Evolutionary conservation across 2,329 filamentous ascomycete species (phyloP).

Genomic region (Alternaria infectoria): DNA sequence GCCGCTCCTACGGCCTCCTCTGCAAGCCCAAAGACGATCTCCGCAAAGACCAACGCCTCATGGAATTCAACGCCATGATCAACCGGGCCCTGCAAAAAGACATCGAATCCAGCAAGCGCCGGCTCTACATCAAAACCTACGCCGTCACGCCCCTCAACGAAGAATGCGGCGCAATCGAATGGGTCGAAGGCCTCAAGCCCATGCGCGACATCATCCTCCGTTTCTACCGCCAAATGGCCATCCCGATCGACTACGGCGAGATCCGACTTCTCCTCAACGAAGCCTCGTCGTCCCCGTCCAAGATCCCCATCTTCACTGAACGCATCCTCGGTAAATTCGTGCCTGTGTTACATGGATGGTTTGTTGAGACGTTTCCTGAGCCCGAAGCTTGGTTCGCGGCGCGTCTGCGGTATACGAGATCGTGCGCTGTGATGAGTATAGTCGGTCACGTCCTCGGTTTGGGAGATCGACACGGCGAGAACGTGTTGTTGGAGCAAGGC

Average conservation of each 20-base stretch:
- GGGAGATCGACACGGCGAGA: constrained; percentile 95
- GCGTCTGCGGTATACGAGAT: constrained; percentile 86
- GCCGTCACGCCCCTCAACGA: constrained; percentile 96
- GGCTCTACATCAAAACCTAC: constrained; percentile 89
- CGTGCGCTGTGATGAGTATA: constrained; percentile 99
- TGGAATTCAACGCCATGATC: constrained; percentile 99
- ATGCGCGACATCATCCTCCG: constrained; percentile 87
- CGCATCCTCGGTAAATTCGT: constrained; percentile 74
- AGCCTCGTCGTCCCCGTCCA: constrained; percentile 66
- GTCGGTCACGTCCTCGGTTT: constrained; percentile 92
- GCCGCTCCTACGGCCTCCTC: constrained; percentile 83
- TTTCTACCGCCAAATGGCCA: constrained; percentile 76
- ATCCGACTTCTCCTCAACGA: constrained; percentile 69
- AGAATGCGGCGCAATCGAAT: constrained; percentile 97
- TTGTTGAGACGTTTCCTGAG: constrained; percentile 91
- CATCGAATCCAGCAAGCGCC: constrained; percentile 85
- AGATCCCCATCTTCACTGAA: constrained; percentile 74
- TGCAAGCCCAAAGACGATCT: constrained; percentile 99
- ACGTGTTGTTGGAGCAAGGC: constrained; percentile 91
- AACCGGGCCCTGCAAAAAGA: constrained; percentile 93
- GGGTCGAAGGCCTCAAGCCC: constrained; percentile 95
- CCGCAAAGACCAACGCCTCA: constrained; percentile 94
- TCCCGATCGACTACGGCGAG: constrained; percentile 68
- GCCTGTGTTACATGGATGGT: constrained; percentile 90
- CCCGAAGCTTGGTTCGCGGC: constrained; percentile 92